Percentiles rank a stretch among this genome's conserved stretches.
phyloP scores from a whole-genome alignment of 495 filamentous ascomycete genomes.

The Penicillium egyptiacum region DNA sequence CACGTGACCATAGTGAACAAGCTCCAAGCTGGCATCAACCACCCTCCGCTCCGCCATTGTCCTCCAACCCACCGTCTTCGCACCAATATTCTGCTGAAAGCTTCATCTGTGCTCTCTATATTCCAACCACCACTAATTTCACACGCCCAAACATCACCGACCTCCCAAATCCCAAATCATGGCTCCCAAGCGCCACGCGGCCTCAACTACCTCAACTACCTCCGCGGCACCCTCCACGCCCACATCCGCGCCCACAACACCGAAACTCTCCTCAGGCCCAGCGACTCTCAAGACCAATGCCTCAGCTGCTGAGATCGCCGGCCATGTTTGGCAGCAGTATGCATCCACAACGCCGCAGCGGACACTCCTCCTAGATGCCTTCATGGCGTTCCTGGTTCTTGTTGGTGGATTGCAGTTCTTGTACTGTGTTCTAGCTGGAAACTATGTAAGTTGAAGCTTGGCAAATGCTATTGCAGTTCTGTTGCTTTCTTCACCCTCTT shows the following conservation, averaged over 20 bases:
- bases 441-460: slow-evolving; percentile 67
- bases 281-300: slow-evolving; percentile 43
- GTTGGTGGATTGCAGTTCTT: slow-evolving; percentile 88
- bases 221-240: slow-evolving; percentile 33
- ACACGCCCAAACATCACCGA: not conserved
- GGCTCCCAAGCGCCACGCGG: slow-evolving; percentile 52
- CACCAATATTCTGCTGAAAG: not conserved
- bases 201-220: slow-evolving; percentile 40
- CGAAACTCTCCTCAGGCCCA: slow-evolving; percentile 47
- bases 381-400: slow-evolving; percentile 85
- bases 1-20: slow-evolving; percentile 33
- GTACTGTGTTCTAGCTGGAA: slow-evolving; percentile 90
- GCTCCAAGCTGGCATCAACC: slow-evolving; percentile 37
- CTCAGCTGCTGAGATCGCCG: slow-evolving; percentile 52
- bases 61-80: slow-evolving; percentile 14
- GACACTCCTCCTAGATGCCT: slow-evolving; percentile 87
- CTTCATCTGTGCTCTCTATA: not conserved
- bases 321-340: slow-evolving; percentile 72
- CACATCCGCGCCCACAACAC: slow-evolving; percentile 22
- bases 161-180: slow-evolving; percentile 34
- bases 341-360: slow-evolving; percentile 77
- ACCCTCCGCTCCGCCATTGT: slow-evolving; percentile 25
- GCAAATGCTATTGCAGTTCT: not conserved
- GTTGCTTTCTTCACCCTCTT: not conserved
- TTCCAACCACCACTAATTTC: slow-evolving; percentile 6